Percentiles rank a stretch among this genome's conserved stretches.
These are phyloP conservation scores for Claviceps maximensis DNA, from an alignment of 2,329 filamentous ascomycete species.

Conservation along the genomic window DNA sequence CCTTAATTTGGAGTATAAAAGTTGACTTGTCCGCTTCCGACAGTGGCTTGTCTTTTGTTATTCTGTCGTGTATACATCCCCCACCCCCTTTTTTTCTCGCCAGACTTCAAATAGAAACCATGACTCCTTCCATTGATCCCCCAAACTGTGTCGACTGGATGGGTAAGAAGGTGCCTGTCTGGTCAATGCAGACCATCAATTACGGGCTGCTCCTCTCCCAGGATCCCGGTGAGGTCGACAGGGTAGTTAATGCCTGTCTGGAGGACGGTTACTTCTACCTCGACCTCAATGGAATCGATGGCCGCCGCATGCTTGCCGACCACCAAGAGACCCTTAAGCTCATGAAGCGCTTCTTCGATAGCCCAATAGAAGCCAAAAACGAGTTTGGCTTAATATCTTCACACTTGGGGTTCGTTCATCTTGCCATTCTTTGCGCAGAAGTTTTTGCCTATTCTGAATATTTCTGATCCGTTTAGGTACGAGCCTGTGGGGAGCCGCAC, in stretches of 20 bases:
- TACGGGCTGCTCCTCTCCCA: conserved; percentile 39
- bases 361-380: conserved; percentile 41
- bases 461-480: conserved; percentile 20
- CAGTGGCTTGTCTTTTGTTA: not conserved
- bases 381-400: conserved; percentile 40
- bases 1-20: not conserved
- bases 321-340: conserved; percentile 37
- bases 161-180: conserved; percentile 35
- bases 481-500: conserved; percentile 35
- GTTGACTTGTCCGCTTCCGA: not conserved
- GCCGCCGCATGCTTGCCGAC: conserved; percentile 37
- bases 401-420: conserved; percentile 31
- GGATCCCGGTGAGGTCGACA: conserved; percentile 39
- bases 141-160: conserved; percentile 35
- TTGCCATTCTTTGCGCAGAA: not conserved
- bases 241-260: conserved; percentile 34
- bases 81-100: not conserved
- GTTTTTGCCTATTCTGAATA: not conserved
- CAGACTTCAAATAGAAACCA: conserved; percentile 9
- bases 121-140: conserved; percentile 25
- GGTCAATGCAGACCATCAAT: conserved; percentile 37
- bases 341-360: conserved; percentile 43
- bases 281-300: conserved; percentile 38
- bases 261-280: conserved; percentile 43
- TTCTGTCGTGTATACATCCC: not conserved